phyloP scores from a whole-genome alignment of 164 flowering plant species.

The Vitis rotundifolia region DNA sequence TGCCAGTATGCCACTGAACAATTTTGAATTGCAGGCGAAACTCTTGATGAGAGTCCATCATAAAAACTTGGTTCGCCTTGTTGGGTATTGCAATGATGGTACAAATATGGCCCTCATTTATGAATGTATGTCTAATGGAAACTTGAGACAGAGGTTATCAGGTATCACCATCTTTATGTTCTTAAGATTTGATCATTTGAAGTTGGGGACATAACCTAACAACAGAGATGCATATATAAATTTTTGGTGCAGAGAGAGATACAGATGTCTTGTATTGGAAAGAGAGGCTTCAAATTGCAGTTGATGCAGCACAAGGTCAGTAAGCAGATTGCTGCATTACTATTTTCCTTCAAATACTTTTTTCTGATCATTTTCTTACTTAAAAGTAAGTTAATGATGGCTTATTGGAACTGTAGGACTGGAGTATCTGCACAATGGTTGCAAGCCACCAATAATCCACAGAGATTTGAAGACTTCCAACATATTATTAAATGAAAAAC shows the following conservation, averaged over 20 bases:
- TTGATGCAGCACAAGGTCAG: slow-evolving; percentile 7
- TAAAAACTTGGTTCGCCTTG: slow-evolving; percentile 25
- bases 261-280: not conserved
- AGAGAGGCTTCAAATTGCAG: slow-evolving; percentile 26
- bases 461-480: slow-evolving; percentile 30
- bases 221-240: no score
- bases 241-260: no score
- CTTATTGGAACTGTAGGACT: slow-evolving; percentile 14
- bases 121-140: slow-evolving; percentile 36
- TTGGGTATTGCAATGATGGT: slow-evolving; percentile 32
- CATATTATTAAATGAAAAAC: slow-evolving; percentile 18
- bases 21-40: slow-evolving; percentile 15
- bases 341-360: no score
- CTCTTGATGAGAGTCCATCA: slow-evolving; percentile 28
- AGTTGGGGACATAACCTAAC: no score
- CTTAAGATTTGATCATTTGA: no score
- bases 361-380: no score
- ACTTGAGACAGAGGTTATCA: slow-evolving; percentile 17
- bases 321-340: no score
- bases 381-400: no score
- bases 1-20: no score
- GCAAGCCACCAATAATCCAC: slow-evolving; percentile 29
- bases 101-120: slow-evolving; percentile 21
- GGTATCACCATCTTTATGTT: not conserved
- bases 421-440: slow-evolving; percentile 31